These are phyloP conservation scores for Akanthomyces dipterigenus DNA, from an alignment of 2,329 filamentous ascomycete genomes.

Conservation along the genomic window DNA sequence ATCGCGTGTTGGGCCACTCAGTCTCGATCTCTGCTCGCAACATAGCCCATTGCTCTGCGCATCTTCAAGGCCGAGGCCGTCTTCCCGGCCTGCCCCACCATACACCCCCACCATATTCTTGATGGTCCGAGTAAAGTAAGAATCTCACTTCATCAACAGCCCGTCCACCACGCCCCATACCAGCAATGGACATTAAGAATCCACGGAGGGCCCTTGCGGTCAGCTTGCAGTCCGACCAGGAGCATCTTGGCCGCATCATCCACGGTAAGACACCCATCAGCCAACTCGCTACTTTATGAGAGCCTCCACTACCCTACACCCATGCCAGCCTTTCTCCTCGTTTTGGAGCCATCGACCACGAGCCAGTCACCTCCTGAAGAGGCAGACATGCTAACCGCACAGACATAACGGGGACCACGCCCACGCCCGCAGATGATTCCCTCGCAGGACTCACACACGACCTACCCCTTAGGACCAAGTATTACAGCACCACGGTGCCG, in stretches of 20 bases:
- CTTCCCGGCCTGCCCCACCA: not conserved
- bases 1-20: too few relatives aligned
- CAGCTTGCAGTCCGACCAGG: conserved; percentile 38
- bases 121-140: not conserved
- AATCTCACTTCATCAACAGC: not conserved
- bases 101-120: not conserved
- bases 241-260: conserved; percentile 43
- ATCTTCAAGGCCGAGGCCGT: not conserved
- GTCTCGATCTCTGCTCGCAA: too few relatives aligned
- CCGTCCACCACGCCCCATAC: not conserved
- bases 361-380: not conserved
- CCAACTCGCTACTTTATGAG: not conserved
- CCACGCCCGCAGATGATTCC: conserved; percentile 30
- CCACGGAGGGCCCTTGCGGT: conserved; percentile 54
- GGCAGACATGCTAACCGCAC: not conserved
- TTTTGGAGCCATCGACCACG: too few relatives aligned
- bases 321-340: not conserved
- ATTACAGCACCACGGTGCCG: conserved; percentile 55
- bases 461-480: conserved; percentile 48
- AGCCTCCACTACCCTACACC: not conserved
- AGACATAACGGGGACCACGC: conserved; percentile 48
- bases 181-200: conserved; percentile 34
- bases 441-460: conserved; percentile 55
- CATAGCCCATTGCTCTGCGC: too few relatives aligned
- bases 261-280: conserved; percentile 37